Evolutionary conservation across 2,329 filamentous ascomycete genomes (phyloP).

Genomic region (Cladosporium oxysporum): DNA sequence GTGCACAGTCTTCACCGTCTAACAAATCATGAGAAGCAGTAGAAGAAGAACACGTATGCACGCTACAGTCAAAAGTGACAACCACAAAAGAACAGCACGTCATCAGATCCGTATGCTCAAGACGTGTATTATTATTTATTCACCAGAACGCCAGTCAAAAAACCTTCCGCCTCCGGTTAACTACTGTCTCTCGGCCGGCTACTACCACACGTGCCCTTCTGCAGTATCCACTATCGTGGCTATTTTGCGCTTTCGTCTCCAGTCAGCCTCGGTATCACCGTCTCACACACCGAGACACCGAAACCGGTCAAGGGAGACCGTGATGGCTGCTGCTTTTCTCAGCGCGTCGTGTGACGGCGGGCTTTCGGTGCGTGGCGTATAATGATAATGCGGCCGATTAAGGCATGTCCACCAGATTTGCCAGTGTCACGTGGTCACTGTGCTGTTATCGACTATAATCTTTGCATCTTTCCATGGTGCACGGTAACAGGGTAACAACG

Average conservation of each 20-base stretch:
- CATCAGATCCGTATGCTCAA: too few species aligned
- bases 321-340: not conserved
- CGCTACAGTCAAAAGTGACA: too few species aligned
- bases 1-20: not conserved
- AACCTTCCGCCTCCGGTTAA: not conserved
- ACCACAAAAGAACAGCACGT: too few species aligned
- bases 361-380: not conserved
- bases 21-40: too few species aligned
- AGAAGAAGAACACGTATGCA: too few species aligned
- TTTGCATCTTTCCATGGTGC: too few species aligned
- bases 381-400: not conserved
- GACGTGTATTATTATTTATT: too few species aligned
- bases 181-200: conserved; percentile 2
- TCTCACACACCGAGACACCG: not conserved
- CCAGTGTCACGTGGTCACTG: not conserved
- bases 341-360: not conserved
- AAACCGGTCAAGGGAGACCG: not conserved
- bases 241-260: not conserved
- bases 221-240: not conserved
- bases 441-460: too few species aligned
- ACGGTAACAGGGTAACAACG: too few species aligned
- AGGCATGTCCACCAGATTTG: not conserved
- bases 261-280: conserved; percentile 2
- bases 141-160: not conserved
- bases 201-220: not conserved